phyloP scores from a whole-genome alignment of 2,329 filamentous ascomycete genomes.

The Colletotrichum agaves region DNA sequence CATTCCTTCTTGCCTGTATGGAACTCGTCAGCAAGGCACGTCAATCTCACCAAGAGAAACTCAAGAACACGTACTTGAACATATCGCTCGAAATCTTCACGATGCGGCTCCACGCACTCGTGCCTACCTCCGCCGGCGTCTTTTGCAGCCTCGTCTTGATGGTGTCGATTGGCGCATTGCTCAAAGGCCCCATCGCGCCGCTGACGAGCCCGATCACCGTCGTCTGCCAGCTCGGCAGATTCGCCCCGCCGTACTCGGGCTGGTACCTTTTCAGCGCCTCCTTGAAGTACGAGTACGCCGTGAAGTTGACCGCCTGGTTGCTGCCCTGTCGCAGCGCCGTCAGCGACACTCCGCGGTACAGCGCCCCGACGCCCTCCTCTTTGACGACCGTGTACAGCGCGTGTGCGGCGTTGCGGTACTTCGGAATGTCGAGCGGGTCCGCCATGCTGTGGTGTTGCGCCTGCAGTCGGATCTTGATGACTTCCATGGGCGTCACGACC shows the following conservation, averaged over 20 bases:
- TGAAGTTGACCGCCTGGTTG: conserved; percentile 99
- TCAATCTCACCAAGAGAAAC: too few relatives aligned
- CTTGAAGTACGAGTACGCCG: conserved; percentile 95
- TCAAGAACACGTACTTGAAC: conserved; percentile 72
- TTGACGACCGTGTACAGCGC: conserved; percentile 86
- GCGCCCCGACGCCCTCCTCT: conserved; percentile 87
- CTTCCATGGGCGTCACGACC: conserved; percentile 98
- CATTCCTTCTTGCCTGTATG: conserved; percentile 84
- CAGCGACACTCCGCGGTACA: conserved; percentile 93
- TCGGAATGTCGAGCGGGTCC: conserved; percentile 93
- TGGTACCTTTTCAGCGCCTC: conserved; percentile 78
- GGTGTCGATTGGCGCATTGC: conserved; percentile 97
- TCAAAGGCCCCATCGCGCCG: conserved; percentile 94
- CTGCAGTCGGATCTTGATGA: conserved; percentile 98
- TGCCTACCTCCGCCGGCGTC: conserved; percentile 82
- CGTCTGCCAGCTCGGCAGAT: conserved; percentile 89
- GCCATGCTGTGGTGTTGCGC: conserved; percentile 98
- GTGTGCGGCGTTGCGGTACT: conserved; percentile 94
- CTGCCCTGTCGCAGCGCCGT: conserved; percentile 94
- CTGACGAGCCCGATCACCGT: conserved; percentile 89
- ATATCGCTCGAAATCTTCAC: conserved; percentile 81
- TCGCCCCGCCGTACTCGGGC: conserved; percentile 70
- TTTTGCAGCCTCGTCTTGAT: conserved; percentile 98
- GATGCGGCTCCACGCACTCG: conserved; percentile 84
- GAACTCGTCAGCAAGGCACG: not conserved